A percentile compares a stretch with the other conserved stretches of the same genome.
Evolutionary conservation across 176 grass and related monocot genomes (phyloP).

Genomic region (Oryza rufipogon): DNA sequence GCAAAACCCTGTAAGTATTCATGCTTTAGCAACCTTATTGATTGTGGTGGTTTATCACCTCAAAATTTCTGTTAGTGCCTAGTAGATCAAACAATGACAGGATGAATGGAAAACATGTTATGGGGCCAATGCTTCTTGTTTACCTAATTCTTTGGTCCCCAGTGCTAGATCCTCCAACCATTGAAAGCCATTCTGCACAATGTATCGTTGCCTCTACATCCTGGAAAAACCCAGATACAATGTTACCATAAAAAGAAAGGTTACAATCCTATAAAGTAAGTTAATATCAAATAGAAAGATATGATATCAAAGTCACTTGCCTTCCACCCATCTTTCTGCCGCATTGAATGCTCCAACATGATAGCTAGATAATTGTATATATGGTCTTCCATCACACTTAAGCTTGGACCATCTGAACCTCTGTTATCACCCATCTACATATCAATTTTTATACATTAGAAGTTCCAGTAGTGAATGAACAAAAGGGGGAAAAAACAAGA

Average conservation of each 20-base stretch:
- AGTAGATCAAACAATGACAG: conserved; percentile 17
- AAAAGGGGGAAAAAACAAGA: not conserved
- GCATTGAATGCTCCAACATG: conserved; percentile 82
- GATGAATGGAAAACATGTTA: not conserved
- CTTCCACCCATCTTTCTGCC: conserved; percentile 84
- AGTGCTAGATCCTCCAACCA: conserved; percentile 73
- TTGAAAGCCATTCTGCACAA: conserved; percentile 85
- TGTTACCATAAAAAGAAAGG: conserved; percentile 4
- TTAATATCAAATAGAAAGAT: conserved; percentile 26
- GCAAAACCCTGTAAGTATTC: not conserved
- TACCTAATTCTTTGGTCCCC: conserved; percentile 78
- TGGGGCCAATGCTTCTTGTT: conserved; percentile 27
- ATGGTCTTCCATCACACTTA: conserved; percentile 71
- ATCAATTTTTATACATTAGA: conserved; percentile 41
- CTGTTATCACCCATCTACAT: conserved; percentile 71
- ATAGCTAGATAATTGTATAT: conserved; percentile 80
- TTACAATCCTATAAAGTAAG: conserved; percentile 10
- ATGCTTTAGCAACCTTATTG: conserved; percentile 14
- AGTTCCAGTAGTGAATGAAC: conserved; percentile 1
- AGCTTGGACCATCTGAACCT: conserved; percentile 73
- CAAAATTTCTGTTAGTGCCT: conserved; percentile 26
- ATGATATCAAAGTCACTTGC: conserved; percentile 41
- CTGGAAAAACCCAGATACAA: conserved; percentile 43
- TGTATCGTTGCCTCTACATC: conserved; percentile 85
- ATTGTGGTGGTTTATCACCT: conserved; percentile 8